These are phyloP conservation scores for Arthroderma uncinatum DNA, from an alignment of 2,329 filamentous ascomycete species.

Conservation along the genomic window DNA sequence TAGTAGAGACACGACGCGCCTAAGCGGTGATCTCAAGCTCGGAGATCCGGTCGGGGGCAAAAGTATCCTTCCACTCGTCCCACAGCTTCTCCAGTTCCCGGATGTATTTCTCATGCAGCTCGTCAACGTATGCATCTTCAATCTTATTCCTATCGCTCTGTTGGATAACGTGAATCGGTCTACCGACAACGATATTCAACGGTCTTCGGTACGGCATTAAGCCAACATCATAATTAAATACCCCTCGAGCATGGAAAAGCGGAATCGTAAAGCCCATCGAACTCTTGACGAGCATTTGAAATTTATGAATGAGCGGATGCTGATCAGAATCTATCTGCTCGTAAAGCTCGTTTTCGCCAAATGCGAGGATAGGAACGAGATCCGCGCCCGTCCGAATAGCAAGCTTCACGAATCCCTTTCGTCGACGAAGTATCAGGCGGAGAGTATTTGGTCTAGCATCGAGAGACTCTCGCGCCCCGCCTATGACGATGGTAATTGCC, in stretches of 20 bases:
- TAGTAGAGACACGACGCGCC: constrained; percentile 5
- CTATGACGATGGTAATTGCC: constrained; percentile 92
- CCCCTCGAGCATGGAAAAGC: constrained; percentile 75
- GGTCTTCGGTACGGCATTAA: constrained; percentile 85
- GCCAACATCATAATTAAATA: constrained; percentile 97
- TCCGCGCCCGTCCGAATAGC: constrained; percentile 87
- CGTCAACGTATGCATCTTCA: constrained; percentile 62
- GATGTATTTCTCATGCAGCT: constrained; percentile 69
- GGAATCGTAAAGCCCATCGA: constrained; percentile 86
- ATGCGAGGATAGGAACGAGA: constrained; percentile 79
- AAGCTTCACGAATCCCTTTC: constrained; percentile 90
- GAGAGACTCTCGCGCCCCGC: constrained; percentile 82
- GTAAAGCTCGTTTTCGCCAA: constrained; percentile 94
- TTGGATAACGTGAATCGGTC: constrained; percentile 60
- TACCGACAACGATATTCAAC: constrained; percentile 80
- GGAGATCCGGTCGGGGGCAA: constrained; percentile 32
- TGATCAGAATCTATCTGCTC: constrained; percentile 69
- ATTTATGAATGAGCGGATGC: constrained; percentile 66
- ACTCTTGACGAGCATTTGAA: constrained; percentile 76
- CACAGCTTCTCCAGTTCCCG: constrained; percentile 42
- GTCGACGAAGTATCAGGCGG: constrained; percentile 65
- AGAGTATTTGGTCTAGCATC: constrained; percentile 71
- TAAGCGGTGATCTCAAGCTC: constrained; percentile 37
- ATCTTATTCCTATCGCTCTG: constrained; percentile 49
- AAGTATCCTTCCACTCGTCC: constrained; percentile 38